Conservation (phyloP, 306 rosid genomes). For the Leucaena leucocephala region DNA sequence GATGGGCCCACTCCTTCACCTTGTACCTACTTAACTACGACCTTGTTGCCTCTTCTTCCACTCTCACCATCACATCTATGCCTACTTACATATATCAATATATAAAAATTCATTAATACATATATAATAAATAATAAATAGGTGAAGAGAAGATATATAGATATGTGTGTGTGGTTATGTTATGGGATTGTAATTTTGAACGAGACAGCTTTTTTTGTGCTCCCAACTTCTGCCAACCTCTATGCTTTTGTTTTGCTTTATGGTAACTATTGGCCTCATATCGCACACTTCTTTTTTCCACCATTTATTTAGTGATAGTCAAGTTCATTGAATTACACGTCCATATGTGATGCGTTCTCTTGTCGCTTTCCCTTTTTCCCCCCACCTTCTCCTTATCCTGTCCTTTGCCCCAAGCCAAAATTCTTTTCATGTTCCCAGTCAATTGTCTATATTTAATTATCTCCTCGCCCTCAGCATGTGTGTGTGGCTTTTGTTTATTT, state of each 20-base stretch:
- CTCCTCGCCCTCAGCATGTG: neutral
- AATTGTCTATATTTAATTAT: neutral
- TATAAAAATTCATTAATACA: conserved; percentile 1
- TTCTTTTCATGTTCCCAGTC: neutral
- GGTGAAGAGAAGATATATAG: conserved; percentile 1
- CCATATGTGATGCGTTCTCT: neutral
- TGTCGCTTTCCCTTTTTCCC: neutral
- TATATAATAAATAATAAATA: neutral
- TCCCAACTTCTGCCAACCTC: conserved; percentile 46
- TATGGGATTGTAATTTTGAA: conserved; percentile 26
- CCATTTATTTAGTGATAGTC: neutral
- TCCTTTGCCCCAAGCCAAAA: neutral
- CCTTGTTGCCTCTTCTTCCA: conserved; percentile 25
- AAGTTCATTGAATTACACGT: conserved; percentile 42
- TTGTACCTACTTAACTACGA: conserved; percentile 34
- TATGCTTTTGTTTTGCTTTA: conserved; percentile 23
- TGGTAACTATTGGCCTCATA: conserved; percentile 32
- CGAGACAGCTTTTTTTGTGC: conserved; percentile 31
- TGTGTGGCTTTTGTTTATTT: neutral
- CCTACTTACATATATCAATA: neutral
- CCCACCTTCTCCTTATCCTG: neutral
- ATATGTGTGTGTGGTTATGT: neutral
- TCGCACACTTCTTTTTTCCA: neutral
- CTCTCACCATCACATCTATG: neutral
- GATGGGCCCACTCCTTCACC: conserved; percentile 29